These are phyloP conservation scores for Cutaneotrichosporon sp. DNA, from an alignment of 1,284 basidiomycete genomes.

Conservation along the genomic window DNA sequence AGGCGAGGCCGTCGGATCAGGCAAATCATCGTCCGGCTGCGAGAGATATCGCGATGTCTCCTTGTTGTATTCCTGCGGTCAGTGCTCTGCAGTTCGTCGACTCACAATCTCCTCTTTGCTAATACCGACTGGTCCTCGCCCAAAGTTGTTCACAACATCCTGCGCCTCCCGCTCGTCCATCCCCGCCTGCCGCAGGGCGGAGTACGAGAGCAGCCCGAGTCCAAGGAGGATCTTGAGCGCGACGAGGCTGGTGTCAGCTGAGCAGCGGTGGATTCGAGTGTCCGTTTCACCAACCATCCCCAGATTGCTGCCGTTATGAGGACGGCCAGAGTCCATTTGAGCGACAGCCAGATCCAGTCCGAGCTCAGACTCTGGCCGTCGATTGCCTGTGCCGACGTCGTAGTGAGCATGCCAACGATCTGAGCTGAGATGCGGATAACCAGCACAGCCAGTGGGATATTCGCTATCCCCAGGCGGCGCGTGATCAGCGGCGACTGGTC, in stretches of 20 bases:
- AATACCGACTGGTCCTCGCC: constrained; percentile 78
- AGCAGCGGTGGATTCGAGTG: no score
- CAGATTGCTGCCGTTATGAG: constrained; percentile 67
- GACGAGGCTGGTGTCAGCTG: constrained; percentile 57
- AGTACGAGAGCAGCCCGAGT: constrained; percentile 77
- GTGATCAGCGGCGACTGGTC: constrained; percentile 94
- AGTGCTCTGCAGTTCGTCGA: constrained; percentile 15
- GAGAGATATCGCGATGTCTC: constrained; percentile 69
- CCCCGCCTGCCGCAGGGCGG: constrained; percentile 64
- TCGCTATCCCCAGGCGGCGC: constrained; percentile 86
- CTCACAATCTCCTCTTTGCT: constrained; percentile 74
- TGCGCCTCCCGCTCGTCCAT: constrained; percentile 66
- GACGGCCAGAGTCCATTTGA: constrained; percentile 58
- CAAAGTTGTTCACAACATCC: constrained; percentile 78
- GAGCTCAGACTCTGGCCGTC: constrained; percentile 18
- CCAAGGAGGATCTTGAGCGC: constrained; percentile 84
- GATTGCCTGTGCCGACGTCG: constrained; percentile 38
- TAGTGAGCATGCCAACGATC: constrained; percentile 61
- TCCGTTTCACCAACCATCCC: constrained; percentile 60
- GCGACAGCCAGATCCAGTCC: constrained; percentile 50
- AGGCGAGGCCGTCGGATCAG: constrained; percentile 31
- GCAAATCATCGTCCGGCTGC: constrained; percentile 62
- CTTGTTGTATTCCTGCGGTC: constrained; percentile 77
- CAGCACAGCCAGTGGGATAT: constrained; percentile 84
- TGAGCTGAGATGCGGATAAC: constrained; percentile 84